Percentiles rank a stretch among this genome's conserved stretches.
Evolutionary conservation across 23 red algal genomes (phyloP).

Genomic region (Chondrus crispus): DNA sequence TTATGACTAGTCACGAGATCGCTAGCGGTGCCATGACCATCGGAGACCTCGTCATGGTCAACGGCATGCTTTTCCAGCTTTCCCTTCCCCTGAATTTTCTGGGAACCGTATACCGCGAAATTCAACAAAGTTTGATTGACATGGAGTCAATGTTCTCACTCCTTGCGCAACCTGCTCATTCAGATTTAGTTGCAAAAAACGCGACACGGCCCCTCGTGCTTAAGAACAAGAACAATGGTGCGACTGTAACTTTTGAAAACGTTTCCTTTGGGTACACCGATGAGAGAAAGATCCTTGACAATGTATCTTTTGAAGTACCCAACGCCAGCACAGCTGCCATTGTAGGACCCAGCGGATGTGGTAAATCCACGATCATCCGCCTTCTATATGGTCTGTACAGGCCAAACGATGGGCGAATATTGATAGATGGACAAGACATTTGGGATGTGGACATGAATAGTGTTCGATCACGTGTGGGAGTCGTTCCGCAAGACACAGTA

Average conservation of each 20-base stretch:
- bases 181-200: neutral
- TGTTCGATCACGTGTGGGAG: constrained; percentile 71
- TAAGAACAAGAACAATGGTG: constrained; percentile 10
- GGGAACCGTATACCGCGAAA: constrained; percentile 96
- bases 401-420: constrained; percentile 59
- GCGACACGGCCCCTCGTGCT: constrained; percentile 23
- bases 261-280: constrained; percentile 68
- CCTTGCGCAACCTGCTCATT: constrained; percentile 9
- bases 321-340: constrained; percentile 66
- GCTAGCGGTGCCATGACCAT: constrained; percentile 78
- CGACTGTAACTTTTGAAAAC: constrained; percentile 66
- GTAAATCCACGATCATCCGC: constrained; percentile 87
- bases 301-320: constrained; percentile 80
- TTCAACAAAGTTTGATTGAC: constrained; percentile 95
- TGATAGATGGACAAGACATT: constrained; percentile 94
- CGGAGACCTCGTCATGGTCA: constrained; percentile 98
- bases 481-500: constrained; percentile 96
- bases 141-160: constrained; percentile 96
- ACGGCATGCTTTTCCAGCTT: constrained; percentile 93
- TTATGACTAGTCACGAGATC: constrained; percentile 84
- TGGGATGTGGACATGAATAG: constrained; percentile 58
- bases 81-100: constrained; percentile 98
- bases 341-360: constrained; percentile 89
- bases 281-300: constrained; percentile 44
- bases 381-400: constrained; percentile 82